A percentile compares a stretch with the other conserved stretches of the same genome.
Conservation (phyloP, 2,329 filamentous ascomycete species). For the Alternaria sp. region DNA sequence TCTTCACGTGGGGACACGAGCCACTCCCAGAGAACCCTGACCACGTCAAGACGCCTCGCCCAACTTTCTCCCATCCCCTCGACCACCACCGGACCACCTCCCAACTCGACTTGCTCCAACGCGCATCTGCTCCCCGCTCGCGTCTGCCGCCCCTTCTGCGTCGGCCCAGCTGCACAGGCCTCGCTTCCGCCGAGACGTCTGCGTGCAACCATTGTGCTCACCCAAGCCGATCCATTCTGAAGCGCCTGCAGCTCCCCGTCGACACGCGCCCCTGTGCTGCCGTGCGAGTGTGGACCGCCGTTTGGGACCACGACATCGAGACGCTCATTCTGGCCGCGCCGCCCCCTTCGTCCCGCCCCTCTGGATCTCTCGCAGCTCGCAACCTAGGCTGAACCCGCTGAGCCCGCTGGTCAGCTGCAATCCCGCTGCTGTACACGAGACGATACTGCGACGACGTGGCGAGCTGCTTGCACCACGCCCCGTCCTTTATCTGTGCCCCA, state of each 20-base stretch:
- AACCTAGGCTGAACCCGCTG: conserved; percentile 25
- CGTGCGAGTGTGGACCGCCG: conserved; percentile 26
- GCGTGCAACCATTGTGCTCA: conserved; percentile 29
- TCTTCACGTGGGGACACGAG: conserved; percentile 40
- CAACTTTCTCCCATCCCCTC: conserved; percentile 4
- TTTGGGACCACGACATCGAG: conserved; percentile 18
- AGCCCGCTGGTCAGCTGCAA: conserved; percentile 34
- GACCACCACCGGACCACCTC: conserved; percentile 9
- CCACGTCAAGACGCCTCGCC: conserved; percentile 7
- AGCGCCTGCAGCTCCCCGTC: conserved; percentile 33
- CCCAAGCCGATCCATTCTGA: conserved; percentile 28
- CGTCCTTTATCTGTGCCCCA: conserved; percentile 10
- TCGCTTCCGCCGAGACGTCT: conserved; percentile 24
- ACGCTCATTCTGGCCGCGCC: conserved; percentile 17
- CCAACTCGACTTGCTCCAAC: background rate
- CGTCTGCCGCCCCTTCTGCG: conserved; percentile 25
- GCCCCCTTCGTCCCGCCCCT: conserved; percentile 20
- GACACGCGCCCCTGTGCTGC: conserved; percentile 33
- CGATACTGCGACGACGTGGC: conserved; percentile 27
- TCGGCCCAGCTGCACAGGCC: conserved; percentile 30
- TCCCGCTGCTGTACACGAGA: conserved; percentile 13
- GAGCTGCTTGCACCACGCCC: conserved; percentile 16
- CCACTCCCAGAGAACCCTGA: conserved; percentile 13
- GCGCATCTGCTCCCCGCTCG: conserved; percentile 20
- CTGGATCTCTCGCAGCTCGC: conserved; percentile 9